Evolutionary conservation across 148 eudicot species (phyloP).

Genomic region (Spergularia bocconei): DNA sequence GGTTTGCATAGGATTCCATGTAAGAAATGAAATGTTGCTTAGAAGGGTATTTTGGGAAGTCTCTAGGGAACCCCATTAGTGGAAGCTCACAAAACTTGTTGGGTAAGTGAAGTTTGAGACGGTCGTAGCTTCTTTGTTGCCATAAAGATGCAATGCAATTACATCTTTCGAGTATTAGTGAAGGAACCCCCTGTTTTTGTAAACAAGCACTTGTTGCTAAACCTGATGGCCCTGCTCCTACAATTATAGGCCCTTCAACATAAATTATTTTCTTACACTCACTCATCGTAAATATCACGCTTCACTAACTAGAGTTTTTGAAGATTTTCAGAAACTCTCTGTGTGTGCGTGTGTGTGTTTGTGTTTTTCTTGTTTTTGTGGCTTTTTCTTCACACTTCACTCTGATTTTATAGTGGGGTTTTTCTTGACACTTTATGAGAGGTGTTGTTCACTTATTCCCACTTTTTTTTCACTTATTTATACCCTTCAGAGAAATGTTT

Average conservation of each 20-base stretch:
- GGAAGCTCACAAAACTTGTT: constrained; percentile 83
- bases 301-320: too few species aligned
- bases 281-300: constrained; percentile 36
- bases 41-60: constrained; percentile 79
- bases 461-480: too few species aligned
- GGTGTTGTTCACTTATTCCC: too few species aligned
- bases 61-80: constrained; percentile 49
- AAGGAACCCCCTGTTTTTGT: constrained; percentile 48
- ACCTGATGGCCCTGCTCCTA: constrained; percentile 97
- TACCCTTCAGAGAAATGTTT: too few species aligned
- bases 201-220: constrained; percentile 82
- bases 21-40: constrained; percentile 69
- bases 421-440: too few species aligned
- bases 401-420: not conserved
- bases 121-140: constrained; percentile 75
- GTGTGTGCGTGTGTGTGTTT: too few species aligned
- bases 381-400: too few species aligned
- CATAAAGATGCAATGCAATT: constrained; percentile 92
- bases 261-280: constrained; percentile 32
- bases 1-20: constrained; percentile 67
- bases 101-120: constrained; percentile 88
- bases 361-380: too few species aligned
- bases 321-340: too few species aligned
- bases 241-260: constrained; percentile 64
- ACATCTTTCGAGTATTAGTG: constrained; percentile 68